A percentile compares a stretch with the other conserved stretches of the same genome.
phyloP scores from a whole-genome alignment of 2,329 filamentous ascomycete genomes.

The Colletotrichum sp. region DNA sequence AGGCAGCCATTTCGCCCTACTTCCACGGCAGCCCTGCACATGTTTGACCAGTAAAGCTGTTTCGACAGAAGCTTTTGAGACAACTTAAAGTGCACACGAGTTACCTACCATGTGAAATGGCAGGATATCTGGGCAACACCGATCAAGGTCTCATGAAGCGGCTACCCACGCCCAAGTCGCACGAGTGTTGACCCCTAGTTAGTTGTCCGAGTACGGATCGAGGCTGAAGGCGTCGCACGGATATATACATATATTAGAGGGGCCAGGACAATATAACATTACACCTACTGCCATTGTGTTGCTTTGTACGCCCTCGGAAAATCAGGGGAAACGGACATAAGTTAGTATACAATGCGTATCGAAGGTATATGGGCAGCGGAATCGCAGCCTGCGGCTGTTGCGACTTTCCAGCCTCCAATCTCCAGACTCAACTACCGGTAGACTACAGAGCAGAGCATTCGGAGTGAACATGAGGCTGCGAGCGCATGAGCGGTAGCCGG shows the following conservation, averaged over 20 bases:
- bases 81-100: constrained; percentile 1
- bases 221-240: not conserved
- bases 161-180: not conserved
- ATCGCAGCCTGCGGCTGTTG: not conserved
- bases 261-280: too few relatives aligned
- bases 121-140: not conserved
- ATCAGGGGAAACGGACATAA: not conserved
- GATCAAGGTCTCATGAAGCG: not conserved
- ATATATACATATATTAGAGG: not conserved
- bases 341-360: not conserved
- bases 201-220: not conserved
- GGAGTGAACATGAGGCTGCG: not conserved
- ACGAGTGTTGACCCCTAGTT: not conserved
- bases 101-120: not conserved
- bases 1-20: constrained; percentile 12
- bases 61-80: constrained; percentile 15
- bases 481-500: not conserved
- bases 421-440: not conserved
- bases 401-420: not conserved
- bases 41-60: not conserved
- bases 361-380: not conserved
- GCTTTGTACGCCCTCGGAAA: not conserved
- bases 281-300: too few relatives aligned
- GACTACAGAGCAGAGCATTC: not conserved
- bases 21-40: constrained; percentile 21